Conservation (phyloP, 108 stramenopile species). For the Skeletonema menzelii region DNA sequence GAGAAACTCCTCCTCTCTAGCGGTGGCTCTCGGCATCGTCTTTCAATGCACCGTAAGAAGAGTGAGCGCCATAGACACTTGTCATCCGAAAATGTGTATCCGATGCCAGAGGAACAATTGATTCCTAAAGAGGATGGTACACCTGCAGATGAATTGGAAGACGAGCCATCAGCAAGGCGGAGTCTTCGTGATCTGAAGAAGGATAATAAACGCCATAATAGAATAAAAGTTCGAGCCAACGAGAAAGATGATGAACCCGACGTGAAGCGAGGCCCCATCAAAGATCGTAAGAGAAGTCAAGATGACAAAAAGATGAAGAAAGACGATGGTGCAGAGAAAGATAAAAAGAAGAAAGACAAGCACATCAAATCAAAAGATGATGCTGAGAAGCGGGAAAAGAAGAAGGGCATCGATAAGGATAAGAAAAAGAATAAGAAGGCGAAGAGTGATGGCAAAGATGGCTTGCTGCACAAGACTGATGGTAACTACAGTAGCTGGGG, state of each 20-base stretch:
- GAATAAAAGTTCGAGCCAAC: background rate
- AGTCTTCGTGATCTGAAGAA: background rate
- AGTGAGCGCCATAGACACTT: background rate
- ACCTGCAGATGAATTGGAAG: background rate
- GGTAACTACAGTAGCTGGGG: background rate
- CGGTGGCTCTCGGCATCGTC: background rate
- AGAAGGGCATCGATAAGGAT: background rate
- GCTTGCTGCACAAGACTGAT: background rate
- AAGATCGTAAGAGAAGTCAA: background rate
- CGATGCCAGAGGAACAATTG: background rate
- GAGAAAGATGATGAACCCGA: background rate
- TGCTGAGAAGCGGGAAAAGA: background rate
- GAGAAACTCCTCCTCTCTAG: background rate
- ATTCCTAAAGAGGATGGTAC: background rate
- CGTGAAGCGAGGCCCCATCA: background rate
- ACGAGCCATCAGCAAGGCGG: background rate
- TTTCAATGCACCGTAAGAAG: background rate
- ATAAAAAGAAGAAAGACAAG: background rate
- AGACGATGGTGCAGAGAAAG: background rate
- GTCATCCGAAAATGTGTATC: background rate
- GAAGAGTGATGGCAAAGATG: background rate
- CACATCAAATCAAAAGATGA: background rate
- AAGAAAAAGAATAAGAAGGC: background rate
- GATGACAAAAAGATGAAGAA: background rate
- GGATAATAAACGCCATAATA: background rate